Evolutionary conservation across 768 basidiomycete genomes (phyloP), one percentile per base, ranked within the genome.

Genomic region (Kwoniella mangroviensis): DNA sequence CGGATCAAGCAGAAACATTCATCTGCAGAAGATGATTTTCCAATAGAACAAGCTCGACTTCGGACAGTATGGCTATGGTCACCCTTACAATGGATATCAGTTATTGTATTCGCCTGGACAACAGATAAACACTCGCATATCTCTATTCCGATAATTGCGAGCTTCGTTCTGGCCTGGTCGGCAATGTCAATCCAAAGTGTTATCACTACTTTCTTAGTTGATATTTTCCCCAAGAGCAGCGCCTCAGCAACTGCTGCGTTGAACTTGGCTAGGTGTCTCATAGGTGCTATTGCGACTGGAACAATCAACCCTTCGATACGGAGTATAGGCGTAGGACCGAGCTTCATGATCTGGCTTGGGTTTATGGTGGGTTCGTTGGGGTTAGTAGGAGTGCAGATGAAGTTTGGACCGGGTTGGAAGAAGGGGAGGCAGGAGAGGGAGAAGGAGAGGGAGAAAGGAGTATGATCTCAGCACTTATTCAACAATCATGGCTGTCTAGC

Each of bases 101-200:
- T 65, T 1, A n/a, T 65, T 7, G 19, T 65, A 24, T 65, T 65
- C 22, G 54, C 49, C 4, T 65, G 63, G 63, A 65, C 63, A 24
- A 41, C 55, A 1, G 63, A 65, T 43, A 65, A 65, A 43, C 52
- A 65, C 17, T 26, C 22, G 15, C 63, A 65, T 65, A 65, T 65
- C 15, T 54, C 54, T 4, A 26, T 43, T 5, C 63, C 63, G 1
- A 65, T 65, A 1, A 65, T 65, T 21, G 51, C 49, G 3, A 55
- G 40, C 13, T 65, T 65, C 53, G 15, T 56, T 13, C 26, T 65
- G n/a, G 63, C 63, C 26, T 65, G 63, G 63, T 65, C 63, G n/a
- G 63, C 63, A 5, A 65, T 65, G 63, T 65, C 63, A 9, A 65
- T 55, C 10, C 63, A 65, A 65, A 42, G 34, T 41, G 51, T 65